A percentile compares a stretch with the other conserved stretches of the same genome.
These are phyloP conservation scores for Candida tetrigidarum DNA, from an alignment of 1,139 yeast species.

Conservation along the genomic window DNA sequence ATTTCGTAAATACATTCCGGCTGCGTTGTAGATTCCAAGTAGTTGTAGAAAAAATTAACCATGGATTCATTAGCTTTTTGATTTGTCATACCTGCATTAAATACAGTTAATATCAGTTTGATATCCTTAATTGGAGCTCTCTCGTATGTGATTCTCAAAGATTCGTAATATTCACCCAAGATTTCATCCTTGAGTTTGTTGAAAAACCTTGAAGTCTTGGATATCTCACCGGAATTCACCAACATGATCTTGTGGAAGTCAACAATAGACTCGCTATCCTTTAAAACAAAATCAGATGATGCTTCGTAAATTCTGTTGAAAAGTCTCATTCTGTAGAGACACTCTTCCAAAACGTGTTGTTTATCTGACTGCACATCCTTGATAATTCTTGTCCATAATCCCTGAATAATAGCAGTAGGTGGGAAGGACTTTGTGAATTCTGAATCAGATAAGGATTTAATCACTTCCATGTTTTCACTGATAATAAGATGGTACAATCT, in stretches of 20 bases:
- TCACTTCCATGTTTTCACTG: slow-evolving; percentile 13
- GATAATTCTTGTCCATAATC: slow-evolving; percentile 24
- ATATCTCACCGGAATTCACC: slow-evolving; percentile 25
- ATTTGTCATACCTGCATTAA: slow-evolving; percentile 28
- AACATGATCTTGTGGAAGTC: slow-evolving; percentile 25
- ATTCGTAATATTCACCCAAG: slow-evolving; percentile 36
- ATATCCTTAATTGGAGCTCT: slow-evolving; percentile 8
- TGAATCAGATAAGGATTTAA: slow-evolving; percentile 14
- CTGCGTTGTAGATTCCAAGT: slow-evolving; percentile 12
- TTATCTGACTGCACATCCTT: slow-evolving; percentile 31
- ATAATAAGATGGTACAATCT: slow-evolving; percentile 5
- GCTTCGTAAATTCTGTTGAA: slow-evolving; percentile 28
- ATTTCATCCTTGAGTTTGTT: slow-evolving; percentile 50
- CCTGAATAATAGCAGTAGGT: slow-evolving; percentile 1
- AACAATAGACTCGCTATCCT: slow-evolving; percentile 13
- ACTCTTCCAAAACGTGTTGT: slow-evolving; percentile 27
- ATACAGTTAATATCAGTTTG: slow-evolving; percentile 19
- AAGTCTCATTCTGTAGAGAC: slow-evolving; percentile 36
- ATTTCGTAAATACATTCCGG: slow-evolving; percentile 19
- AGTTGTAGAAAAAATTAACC: slow-evolving; percentile 20
- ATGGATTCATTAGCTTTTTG: slow-evolving; percentile 30
- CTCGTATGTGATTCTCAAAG: slow-evolving; percentile 17
- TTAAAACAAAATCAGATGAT: slow-evolving; percentile 10
- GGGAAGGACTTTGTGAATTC: slow-evolving; percentile 11
- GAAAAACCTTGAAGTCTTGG: slow-evolving; percentile 34